phyloP scores from a whole-genome alignment of 2,329 filamentous ascomycete species.

The Fusarium transvaalense region DNA sequence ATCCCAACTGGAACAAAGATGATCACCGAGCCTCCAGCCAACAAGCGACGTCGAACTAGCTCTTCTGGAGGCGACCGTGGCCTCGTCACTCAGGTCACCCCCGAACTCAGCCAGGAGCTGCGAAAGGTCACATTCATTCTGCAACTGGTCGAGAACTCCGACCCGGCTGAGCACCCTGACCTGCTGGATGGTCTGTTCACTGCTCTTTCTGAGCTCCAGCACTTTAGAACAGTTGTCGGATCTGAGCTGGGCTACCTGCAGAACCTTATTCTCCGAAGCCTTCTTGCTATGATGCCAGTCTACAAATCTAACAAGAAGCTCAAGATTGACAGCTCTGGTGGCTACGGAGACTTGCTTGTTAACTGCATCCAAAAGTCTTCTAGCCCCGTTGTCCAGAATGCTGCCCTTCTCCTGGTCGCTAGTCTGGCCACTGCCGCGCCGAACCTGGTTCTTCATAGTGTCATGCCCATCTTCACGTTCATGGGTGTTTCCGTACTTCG shows the following conservation, averaged over 20 bases:
- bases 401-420: slow-evolving; percentile 87
- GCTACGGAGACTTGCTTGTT: slow-evolving; percentile 90
- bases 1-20: slow-evolving; percentile 80
- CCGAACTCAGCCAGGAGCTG: slow-evolving; percentile 75
- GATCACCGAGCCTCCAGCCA: slow-evolving; percentile 77
- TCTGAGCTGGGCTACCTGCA: slow-evolving; percentile 93
- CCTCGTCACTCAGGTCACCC: slow-evolving; percentile 70
- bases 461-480: slow-evolving; percentile 99
- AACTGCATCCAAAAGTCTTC: slow-evolving; percentile 93
- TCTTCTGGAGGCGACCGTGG: slow-evolving; percentile 74
- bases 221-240: slow-evolving; percentile 82
- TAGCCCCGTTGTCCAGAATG: slow-evolving; percentile 93
- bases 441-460: slow-evolving; percentile 91
- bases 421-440: slow-evolving; percentile 88
- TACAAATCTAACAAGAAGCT: slow-evolving; percentile 72
- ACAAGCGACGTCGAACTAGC: slow-evolving; percentile 84
- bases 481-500: slow-evolving; percentile 93
- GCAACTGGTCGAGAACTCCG: slow-evolving; percentile 86
- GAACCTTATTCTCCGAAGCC: slow-evolving; percentile 82
- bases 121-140: slow-evolving; percentile 87
- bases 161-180: slow-evolving; percentile 79
- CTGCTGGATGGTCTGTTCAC: slow-evolving; percentile 85
- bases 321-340: slow-evolving; percentile 80
- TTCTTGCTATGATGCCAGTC: slow-evolving; percentile 85
- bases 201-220: slow-evolving; percentile 86